These are phyloP conservation scores for Teunomyces lycoperdinae DNA, from an alignment of 805 yeast species.

Conservation along the genomic window DNA sequence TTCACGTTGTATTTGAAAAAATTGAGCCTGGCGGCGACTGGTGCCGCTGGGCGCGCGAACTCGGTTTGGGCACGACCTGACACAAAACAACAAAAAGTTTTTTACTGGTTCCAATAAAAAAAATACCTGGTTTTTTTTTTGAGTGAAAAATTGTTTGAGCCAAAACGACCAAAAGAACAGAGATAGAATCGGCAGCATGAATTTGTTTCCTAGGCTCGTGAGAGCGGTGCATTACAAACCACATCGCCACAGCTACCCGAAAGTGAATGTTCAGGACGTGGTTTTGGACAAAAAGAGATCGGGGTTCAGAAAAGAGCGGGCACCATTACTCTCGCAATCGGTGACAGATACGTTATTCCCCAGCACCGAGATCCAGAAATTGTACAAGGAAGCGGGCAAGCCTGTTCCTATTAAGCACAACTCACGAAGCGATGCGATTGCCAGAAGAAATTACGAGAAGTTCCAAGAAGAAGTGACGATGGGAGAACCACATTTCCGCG, in stretches of 20 bases:
- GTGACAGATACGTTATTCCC: conserved; percentile 43
- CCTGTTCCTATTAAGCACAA: conserved; percentile 42
- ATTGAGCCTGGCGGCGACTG: not conserved
- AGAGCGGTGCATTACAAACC: conserved; percentile 31
- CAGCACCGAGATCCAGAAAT: conserved; percentile 29
- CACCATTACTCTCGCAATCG: conserved; percentile 36
- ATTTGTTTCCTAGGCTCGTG: conserved; percentile 2
- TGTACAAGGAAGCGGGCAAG: conserved; percentile 36
- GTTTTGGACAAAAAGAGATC: conserved; percentile 34
- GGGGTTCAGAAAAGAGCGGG: conserved; percentile 39
- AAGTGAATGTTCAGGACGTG: conserved; percentile 38
- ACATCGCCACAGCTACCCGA: conserved; percentile 33
- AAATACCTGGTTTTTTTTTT: not conserved
- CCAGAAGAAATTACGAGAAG: conserved; percentile 36
- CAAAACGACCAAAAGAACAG: not conserved
- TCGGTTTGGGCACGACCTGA: not conserved
- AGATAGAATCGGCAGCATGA: not conserved
- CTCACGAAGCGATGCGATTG: conserved; percentile 32
- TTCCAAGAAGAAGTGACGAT: conserved; percentile 51
- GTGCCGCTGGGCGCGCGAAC: not conserved
- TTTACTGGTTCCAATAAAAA: not conserved
- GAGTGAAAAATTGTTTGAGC: not conserved
- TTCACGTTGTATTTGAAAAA: not conserved
- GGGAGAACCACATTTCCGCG: conserved; percentile 75
- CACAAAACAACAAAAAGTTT: not conserved